These are phyloP conservation scores for Penicillium cinerascens DNA, from an alignment of 495 filamentous ascomycete genomes.

Conservation along the genomic window DNA sequence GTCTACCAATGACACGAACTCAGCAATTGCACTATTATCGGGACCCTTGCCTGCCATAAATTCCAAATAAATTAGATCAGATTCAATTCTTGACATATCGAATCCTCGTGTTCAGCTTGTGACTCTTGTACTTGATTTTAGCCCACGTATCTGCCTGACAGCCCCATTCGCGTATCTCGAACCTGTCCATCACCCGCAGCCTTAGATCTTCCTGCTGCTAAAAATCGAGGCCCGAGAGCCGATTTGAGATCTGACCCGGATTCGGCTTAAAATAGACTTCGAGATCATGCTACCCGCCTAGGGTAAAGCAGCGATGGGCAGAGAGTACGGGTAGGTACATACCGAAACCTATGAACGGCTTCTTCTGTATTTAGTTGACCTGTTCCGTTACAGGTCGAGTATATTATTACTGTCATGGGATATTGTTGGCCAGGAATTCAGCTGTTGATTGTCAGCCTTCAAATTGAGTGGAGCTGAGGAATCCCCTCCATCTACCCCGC, in stretches of 20 bases:
- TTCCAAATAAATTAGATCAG: constrained; percentile 4
- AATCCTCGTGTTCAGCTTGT: background rate
- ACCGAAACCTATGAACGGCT: background rate
- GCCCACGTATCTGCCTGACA: background rate
- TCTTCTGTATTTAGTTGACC: background rate
- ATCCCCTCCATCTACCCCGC: background rate
- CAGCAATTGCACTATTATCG: constrained; percentile 1
- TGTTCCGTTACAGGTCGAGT: background rate
- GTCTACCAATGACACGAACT: background rate
- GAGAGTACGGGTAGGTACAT: background rate
- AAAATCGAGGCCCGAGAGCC: background rate
- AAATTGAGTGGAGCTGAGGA: background rate
- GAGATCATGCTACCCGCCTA: background rate
- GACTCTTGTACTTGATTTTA: background rate
- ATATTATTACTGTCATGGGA: background rate
- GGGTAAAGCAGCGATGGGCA: background rate
- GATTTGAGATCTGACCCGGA: background rate
- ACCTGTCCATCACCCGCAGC: background rate
- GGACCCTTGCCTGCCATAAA: constrained; percentile 2
- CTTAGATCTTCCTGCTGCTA: constrained; percentile 1
- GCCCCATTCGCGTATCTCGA: background rate
- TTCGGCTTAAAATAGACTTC: background rate
- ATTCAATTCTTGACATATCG: background rate
- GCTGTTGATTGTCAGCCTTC: background rate
- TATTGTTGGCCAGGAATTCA: background rate